Evolutionary conservation across 2,329 filamentous ascomycete species (phyloP), one percentile per base, ranked within the genome.

Genomic region (Hirsutella rhossiliensis): DNA sequence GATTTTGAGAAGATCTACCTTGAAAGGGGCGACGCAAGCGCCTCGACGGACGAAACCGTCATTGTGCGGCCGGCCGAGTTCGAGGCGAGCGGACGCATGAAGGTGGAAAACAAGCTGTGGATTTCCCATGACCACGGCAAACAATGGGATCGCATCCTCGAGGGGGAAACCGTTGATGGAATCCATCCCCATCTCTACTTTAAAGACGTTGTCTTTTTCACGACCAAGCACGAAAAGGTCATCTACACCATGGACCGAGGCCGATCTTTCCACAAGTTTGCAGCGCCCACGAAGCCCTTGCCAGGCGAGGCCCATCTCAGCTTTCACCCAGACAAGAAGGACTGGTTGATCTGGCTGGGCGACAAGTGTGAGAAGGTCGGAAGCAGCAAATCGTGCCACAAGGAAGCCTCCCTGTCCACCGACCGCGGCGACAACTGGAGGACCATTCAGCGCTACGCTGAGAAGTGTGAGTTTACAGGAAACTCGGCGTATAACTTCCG

Each of bases 311-410:
- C 67, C 7, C 73, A 77, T 17, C 72, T 88, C 37, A 71, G 73
- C 31, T 98, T 98, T 66, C 92, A 98, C 55, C 84, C 88, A 1
- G 78, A 83, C 52, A 77, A 84, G 55, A 84, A 82, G 58, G 84
- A 95, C 55, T 96, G 88, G 87, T 71, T 97, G 38, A 84, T 98
- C 48, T 97, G 89, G 88, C 78, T 84, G 41, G 90, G 89, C 34
- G 67, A 79, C 50, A 76, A 82, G 48, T 94, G 87, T 58, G 75
- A 80, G 38, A 62, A 61, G 29, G 59, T 66, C 4, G 69, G 68
- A 11, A 60, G 62, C 7, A 65, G 62, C 15, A 64, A 67, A 28
- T 60, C 76, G 30, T 96, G 89, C 60, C 82, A 85, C 54, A 71
- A 71, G 1, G 78, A 84, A 48, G 87, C 89, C 2, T 87, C 84